These are phyloP conservation scores for Dianthus caryophyllus DNA, from an alignment of 148 eudicot genomes.

Conservation along the genomic window DNA sequence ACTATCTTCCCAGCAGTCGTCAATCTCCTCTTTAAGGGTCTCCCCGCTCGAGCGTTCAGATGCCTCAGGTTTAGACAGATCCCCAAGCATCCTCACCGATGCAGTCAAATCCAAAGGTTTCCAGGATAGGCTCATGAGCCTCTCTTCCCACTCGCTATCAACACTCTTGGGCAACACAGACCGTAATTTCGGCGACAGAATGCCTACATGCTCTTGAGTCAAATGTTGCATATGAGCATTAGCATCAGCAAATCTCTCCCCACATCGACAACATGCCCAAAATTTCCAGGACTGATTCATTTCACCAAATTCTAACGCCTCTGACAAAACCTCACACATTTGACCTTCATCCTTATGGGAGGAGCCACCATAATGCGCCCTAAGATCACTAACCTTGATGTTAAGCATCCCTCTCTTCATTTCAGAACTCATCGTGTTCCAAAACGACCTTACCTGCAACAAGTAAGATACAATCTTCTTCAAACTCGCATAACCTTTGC, in stretches of 20 bases:
- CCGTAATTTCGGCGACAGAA: conserved; percentile 53
- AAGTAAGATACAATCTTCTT: neutral
- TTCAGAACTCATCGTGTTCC: conserved; percentile 65
- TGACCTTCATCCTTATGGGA: conserved; percentile 45
- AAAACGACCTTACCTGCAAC: conserved; percentile 57
- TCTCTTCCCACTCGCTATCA: conserved; percentile 74
- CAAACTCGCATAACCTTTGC: neutral
- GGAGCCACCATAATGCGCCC: conserved; percentile 48
- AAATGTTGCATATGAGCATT: conserved; percentile 60
- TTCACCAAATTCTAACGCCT: conserved; percentile 64
- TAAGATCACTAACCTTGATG: conserved; percentile 52
- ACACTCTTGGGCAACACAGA: conserved; percentile 57
- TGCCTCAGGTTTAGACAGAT: conserved; percentile 37
- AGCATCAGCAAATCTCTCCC: conserved; percentile 53
- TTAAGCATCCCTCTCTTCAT: conserved; percentile 56
- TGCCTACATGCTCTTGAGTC: conserved; percentile 68
- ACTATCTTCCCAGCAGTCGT: conserved; percentile 37
- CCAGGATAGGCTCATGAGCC: conserved; percentile 76
- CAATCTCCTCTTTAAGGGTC: conserved; percentile 30
- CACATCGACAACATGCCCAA: conserved; percentile 84
- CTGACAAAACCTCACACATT: conserved; percentile 51
- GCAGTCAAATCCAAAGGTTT: conserved; percentile 77
- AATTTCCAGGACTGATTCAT: conserved; percentile 62
- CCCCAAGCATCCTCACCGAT: conserved; percentile 53
- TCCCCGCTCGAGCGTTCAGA: conserved; percentile 27